Base-by-base conservation (phyloP, 192 early-diverging fungal genomes). In the Ambispora gerdemannii region DNA sequence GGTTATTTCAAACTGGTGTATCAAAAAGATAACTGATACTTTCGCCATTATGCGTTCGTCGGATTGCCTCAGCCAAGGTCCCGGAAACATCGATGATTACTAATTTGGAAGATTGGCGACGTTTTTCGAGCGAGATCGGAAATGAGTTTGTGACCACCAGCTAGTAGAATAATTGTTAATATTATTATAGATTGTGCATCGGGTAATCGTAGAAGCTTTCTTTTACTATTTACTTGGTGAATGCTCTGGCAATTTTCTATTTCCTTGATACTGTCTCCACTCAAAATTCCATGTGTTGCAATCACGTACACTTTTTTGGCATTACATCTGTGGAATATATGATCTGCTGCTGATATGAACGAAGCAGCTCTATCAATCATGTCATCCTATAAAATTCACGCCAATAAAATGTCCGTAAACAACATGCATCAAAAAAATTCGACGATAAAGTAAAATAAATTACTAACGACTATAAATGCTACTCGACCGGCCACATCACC, bases 251-350 rank as follows among this genome's bases (percentile, higher is more conserved):
- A 93, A 59, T 87, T 84, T 72, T 95, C 86, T 76, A 99, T 92
- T 71, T 94, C 87, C 24, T 84, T 83, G 50, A 97, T 76, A 27
- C 94, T 89, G 72, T 93, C 88, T 30, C 88, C 92, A 64, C 93
- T 95, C 47, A 99, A 81, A 67, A 99, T 90, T 24, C 94, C 97
- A 68, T 99, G 97, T 4, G 94, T 94, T 0, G 93, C 95, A 65
- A 99, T 89, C 56, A 96, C 89, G 71, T 92, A 90, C 15, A 99
- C 94, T 27, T 81, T 81, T 68, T 88, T 88, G 4, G 90, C 92
- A 22, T 90, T 90, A 67, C 78, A 76, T 72, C 94, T 92, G 50
- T 84, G 84, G 71, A 93, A 88, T 72, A 98, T 80, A 71, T 93
- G 92, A 69, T 93, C 90, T 55, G 95, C 93, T 19, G 95, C 91